Conservation (phyloP, 495 filamentous ascomycete genomes). For the Penicillium longicatenatum region DNA sequence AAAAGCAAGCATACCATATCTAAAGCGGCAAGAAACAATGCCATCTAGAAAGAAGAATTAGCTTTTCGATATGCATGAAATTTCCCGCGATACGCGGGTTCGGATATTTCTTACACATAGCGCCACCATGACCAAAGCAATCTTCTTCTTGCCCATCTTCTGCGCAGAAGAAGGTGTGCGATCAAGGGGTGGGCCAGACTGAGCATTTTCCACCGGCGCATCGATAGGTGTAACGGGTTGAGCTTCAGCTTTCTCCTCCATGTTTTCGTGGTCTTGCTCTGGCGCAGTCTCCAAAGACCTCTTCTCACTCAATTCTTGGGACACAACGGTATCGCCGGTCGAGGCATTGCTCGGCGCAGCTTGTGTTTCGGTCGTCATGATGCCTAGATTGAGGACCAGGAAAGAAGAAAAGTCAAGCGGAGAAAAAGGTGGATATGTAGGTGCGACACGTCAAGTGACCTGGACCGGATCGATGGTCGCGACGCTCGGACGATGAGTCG, state of each 20-base stretch:
- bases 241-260: slow-evolving; percentile 16
- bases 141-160: slow-evolving; percentile 51
- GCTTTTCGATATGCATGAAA: slow-evolving; percentile 3
- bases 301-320: slow-evolving; percentile 16
- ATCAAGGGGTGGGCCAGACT: slow-evolving; percentile 33
- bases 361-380: slow-evolving; percentile 14
- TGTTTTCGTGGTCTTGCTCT: slow-evolving; percentile 5
- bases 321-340: slow-evolving; percentile 22
- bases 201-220: slow-evolving; percentile 20
- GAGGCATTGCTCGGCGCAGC: slow-evolving; percentile 16
- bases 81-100: background rate
- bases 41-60: slow-evolving; percentile 39
- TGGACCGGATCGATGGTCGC: background rate
- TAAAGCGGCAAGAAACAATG: slow-evolving; percentile 54
- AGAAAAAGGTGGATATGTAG: background rate
- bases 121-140: slow-evolving; percentile 50
- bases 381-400: background rate
- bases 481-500: background rate
- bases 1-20: slow-evolving; percentile 44
- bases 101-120: slow-evolving; percentile 44
- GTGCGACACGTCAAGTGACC: background rate
- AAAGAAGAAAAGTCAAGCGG: background rate
- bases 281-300: slow-evolving; percentile 8
- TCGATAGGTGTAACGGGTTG: background rate
- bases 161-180: slow-evolving; percentile 41